Base-by-base conservation (phyloP, 2,329 filamentous ascomycete species). In the Lachnellula subtilissima region DNA sequence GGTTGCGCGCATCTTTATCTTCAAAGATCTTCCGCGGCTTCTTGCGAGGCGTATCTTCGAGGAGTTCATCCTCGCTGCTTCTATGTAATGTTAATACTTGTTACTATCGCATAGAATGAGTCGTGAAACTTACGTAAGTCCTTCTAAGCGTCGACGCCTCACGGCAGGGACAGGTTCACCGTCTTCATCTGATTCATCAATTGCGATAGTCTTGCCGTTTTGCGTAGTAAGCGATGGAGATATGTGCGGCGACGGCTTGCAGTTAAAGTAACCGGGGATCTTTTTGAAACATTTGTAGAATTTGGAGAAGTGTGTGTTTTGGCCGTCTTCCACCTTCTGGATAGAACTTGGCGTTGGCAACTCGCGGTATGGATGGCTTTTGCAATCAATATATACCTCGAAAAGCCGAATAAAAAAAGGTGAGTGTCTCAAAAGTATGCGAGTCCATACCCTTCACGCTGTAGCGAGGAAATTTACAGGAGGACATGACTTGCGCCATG, bases 1-100 rank as follows among this genome's bases (percentile, higher is more conserved):
- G 73, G 42, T 79, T 74, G 19, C 65, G 64, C 47, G 69, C 69
- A 43, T 57, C 71, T 51, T 75, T 73, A 65, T 85, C 75, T 39
- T 78, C 74, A 9, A 77, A 69, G 17, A 77, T 69, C 22, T 71
- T 72, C 36, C 60, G 64, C 60, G 76, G 78, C 55, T 62, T 68
- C 43, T 61, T 67, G 11, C 50, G 59, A 19, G 60, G 59, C 5
- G 61, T 55, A 15, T 50, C 53, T 25, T 55, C 48, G 11, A 53
- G 45, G 14, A 47, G 36, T 17, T 22, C 19, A 35, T 59, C 56
- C 14, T 61, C 56, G 36, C 53, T 59, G 32, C 37, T 53, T 5
- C 49, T 54, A 22, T 37, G 14, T 9, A 46, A 2, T 25, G 36
- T 52, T 11, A 55, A 35, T 23, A 52, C 25, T 15, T n/a, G 17